Evolutionary conservation across 140 eudicot genomes (phyloP), one percentile per base, ranked within the genome.

Genomic region (Ambrosia hybrid): DNA sequence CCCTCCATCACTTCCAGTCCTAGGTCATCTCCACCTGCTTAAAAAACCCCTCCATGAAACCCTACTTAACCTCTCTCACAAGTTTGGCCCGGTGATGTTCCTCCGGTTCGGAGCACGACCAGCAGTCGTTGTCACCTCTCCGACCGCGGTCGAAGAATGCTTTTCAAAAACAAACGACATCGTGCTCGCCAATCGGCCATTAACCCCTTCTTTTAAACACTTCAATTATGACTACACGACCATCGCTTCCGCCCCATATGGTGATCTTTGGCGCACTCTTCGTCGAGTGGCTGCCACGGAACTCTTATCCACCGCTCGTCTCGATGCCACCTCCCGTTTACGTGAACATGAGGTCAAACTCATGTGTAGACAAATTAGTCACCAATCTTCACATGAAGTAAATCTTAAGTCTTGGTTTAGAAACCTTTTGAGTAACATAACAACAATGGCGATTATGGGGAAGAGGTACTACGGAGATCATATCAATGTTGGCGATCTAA

Each of bases 91-190:
- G 34, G 34, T 30, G 34, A 30, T 30, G 34, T 30, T 30, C 34
- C 34, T 30, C 34, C 34, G 57, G 21, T 49, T 72, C 7, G 76
- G 76, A 2, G 55, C 3, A 17, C 45, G 63, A 17, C 45, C 16
- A 9, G 73, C 51, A 0, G 57, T 78, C 1, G 70, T 78, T 0
- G 68, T 78, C 7, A 64, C 78, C 36, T 78, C 82, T 3, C 36
- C 73, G 3, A 65, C 74, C 8, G 15, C 38, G 2, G 82, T 61
- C 3, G 78, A 78, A 57, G 78, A 78, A 72, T 78, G 82, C 68
- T 78, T 78, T 59, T 65, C 78, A 5, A 72, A 65, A 72, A 72
- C 39, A 0, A 72, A 78, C 37, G 83, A 78, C 55, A 30, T 78
- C 61, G 48, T 71, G 6, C 49, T 78, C 0, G 78, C 82, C 7